Conservation (phyloP, 202 grass and related monocot genomes). For the Panicum hallii region DNA sequence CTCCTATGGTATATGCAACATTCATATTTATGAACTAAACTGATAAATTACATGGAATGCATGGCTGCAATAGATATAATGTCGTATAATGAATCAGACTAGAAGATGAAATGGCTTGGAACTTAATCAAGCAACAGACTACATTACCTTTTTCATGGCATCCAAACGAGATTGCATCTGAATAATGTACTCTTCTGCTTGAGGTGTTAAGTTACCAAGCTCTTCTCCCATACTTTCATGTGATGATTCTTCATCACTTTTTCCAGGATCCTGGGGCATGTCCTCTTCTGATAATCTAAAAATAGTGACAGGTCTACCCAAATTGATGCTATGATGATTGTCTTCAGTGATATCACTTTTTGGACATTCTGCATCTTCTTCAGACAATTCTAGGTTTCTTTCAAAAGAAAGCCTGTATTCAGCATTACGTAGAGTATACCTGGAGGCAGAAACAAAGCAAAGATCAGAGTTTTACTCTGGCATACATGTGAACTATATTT, state of each 20-base stretch:
- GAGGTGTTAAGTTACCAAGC: constrained; percentile 66
- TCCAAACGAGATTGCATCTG: constrained; percentile 80
- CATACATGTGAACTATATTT: constrained; percentile 23
- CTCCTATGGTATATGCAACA: neutral
- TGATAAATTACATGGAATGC: neutral
- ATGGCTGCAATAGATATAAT: neutral
- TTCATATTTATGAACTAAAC: constrained; percentile 19
- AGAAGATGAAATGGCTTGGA: constrained; percentile 3
- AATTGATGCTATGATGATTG: constrained; percentile 49
- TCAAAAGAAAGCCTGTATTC: constrained; percentile 92
- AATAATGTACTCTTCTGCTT: constrained; percentile 80
- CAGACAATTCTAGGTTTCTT: constrained; percentile 76
- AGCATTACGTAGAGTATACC: constrained; percentile 91
- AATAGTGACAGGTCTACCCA: constrained; percentile 57
- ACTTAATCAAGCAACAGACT: constrained; percentile 17
- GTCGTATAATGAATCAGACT: constrained; percentile 1
- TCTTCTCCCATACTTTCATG: constrained; percentile 53
- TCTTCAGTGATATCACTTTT: constrained; percentile 52
- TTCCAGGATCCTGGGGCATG: constrained; percentile 37
- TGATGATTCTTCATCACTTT: constrained; percentile 51
- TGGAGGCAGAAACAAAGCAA: constrained; percentile 48
- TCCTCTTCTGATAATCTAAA: constrained; percentile 68
- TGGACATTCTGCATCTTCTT: constrained; percentile 63
- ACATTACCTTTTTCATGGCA: constrained; percentile 84
- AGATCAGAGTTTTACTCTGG: constrained; percentile 25